These are phyloP conservation scores for Eucalyptus microcorys DNA, from an alignment of 345 rosid genomes.

Conservation along the genomic window DNA sequence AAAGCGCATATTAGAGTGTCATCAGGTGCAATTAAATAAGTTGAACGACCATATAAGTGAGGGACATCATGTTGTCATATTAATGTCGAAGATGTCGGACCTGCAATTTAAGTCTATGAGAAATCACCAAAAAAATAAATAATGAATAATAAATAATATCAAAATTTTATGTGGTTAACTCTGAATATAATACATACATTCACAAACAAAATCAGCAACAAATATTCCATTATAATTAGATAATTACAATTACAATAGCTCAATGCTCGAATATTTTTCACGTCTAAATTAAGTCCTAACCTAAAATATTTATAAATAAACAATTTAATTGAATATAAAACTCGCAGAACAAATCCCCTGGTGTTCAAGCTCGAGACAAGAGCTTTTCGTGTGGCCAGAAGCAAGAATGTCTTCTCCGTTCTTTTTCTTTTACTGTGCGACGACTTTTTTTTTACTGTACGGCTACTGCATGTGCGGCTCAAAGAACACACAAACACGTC, in stretches of 20 bases:
- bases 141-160: too few relatives aligned
- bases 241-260: too few relatives aligned
- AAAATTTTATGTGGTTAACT: too few relatives aligned
- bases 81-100: not conserved
- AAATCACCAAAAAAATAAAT: not conserved
- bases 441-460: not conserved
- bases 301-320: too few relatives aligned
- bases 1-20: not conserved
- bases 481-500: not conserved
- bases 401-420: not conserved
- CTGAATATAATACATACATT: accelerated
- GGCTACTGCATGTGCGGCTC: not conserved
- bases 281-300: not conserved
- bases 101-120: not conserved
- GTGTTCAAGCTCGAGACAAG: not conserved
- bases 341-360: not conserved
- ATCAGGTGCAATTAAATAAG: not conserved
- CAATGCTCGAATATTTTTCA: too few relatives aligned
- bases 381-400: not conserved
- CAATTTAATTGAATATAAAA: not conserved
- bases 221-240: too few relatives aligned
- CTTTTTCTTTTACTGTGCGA: not conserved
- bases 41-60: not conserved
- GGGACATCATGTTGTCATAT: not conserved
- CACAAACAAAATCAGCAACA: too few relatives aligned